These are phyloP conservation scores for Piper betle DNA, from an alignment of 164 flowering plant genomes.

Conservation along the genomic window DNA sequence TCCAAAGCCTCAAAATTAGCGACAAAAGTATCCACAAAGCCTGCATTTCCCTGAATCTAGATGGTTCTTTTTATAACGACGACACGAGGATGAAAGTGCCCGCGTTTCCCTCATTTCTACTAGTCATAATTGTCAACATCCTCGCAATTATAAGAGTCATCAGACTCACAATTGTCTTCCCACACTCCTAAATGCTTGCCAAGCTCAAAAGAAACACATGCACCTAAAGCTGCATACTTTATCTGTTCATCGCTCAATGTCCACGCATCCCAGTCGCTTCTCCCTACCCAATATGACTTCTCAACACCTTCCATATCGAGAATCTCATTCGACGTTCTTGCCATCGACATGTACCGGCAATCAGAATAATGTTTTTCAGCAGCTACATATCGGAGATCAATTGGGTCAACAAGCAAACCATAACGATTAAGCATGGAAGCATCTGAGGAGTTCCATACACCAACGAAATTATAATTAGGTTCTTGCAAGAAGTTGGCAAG, in stretches of 20 bases:
- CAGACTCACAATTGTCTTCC: no score
- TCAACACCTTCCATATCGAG: neutral
- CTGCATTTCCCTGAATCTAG: no score
- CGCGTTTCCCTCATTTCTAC: no score
- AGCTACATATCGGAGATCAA: slow-evolving; percentile 15
- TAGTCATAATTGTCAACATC: no score
- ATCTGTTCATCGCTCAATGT: slow-evolving; percentile 1
- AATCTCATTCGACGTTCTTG: neutral
- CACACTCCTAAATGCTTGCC: neutral
- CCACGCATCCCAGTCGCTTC: neutral
- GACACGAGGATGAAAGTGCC: no score
- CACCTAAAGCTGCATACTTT: slow-evolving; percentile 4
- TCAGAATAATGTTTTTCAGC: slow-evolving; percentile 22
- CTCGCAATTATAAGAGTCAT: no score
- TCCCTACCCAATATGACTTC: neutral
- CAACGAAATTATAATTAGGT: slow-evolving; percentile 2
- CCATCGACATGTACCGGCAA: neutral
- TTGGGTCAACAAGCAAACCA: neutral
- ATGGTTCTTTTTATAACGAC: no score
- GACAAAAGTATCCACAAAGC: no score
- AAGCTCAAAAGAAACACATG: slow-evolving; percentile 1
- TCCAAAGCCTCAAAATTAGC: no score
- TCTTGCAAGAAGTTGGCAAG: neutral
- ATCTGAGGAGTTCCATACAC: slow-evolving; percentile 1
- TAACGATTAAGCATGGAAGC: neutral